phyloP scores from a whole-genome alignment of 139 green algal species.

The Closterium sp. region DNA sequence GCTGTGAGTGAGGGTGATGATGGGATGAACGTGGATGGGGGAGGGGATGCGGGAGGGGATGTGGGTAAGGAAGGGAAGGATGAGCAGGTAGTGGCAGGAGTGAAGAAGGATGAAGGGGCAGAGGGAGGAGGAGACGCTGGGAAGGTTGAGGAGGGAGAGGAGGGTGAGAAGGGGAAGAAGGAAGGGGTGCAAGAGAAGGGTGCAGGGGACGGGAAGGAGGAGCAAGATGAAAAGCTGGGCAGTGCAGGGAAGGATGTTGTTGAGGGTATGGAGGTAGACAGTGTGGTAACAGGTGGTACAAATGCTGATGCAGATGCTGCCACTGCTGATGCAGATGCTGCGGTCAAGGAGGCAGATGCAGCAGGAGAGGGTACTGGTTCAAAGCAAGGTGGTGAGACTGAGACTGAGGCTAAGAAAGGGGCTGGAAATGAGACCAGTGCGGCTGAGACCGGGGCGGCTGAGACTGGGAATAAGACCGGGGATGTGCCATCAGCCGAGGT shows the following conservation, averaged over 20 bases:
- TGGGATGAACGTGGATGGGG: background rate
- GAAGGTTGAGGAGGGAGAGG: background rate
- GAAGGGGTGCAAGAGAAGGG: background rate
- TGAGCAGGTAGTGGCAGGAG: background rate
- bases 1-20: background rate
- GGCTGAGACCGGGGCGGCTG: background rate
- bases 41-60: background rate
- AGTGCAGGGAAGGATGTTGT: background rate
- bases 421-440: background rate
- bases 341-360: too few species aligned
- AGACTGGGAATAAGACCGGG: background rate
- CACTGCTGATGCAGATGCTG: background rate
- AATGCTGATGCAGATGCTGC: background rate
- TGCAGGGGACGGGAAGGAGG: background rate
- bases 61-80: background rate
- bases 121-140: background rate
- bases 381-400: background rate
- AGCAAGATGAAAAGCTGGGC: background rate
- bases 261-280: background rate
- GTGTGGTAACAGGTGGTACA: background rate
- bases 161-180: background rate
- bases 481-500: background rate
- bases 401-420: background rate
- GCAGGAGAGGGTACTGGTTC: too few species aligned
- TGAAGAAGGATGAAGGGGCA: background rate